Evolutionary conservation across 2,329 filamentous ascomycete genomes (phyloP).

Genomic region (Chalaropsis ovoidea): DNA sequence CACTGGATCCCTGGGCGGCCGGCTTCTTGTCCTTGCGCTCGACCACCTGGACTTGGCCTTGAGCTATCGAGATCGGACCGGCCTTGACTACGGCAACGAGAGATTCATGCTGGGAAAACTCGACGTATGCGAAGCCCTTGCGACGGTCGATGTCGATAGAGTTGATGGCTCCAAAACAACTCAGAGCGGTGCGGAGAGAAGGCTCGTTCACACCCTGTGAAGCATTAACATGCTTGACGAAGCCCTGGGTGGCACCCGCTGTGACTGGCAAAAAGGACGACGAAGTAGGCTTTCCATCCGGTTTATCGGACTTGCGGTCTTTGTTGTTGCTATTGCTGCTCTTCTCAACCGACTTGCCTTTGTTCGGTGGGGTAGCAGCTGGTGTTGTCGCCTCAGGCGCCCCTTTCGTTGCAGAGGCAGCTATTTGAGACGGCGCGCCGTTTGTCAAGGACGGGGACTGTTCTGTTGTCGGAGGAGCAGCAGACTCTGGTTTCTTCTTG

Average conservation of each 20-base stretch:
- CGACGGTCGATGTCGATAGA: slow-evolving; percentile 88
- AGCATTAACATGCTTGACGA: slow-evolving; percentile 73
- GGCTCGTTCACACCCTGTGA: slow-evolving; percentile 86
- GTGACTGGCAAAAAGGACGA: slow-evolving; percentile 30
- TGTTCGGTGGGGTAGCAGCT: slow-evolving; percentile 30
- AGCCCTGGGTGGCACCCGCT: slow-evolving; percentile 53
- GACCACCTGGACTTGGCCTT: slow-evolving; percentile 76
- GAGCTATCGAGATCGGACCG: slow-evolving; percentile 71
- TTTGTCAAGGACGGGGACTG: slow-evolving; percentile 22
- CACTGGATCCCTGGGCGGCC: slow-evolving; percentile 24
- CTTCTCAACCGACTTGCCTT: slow-evolving; percentile 28
- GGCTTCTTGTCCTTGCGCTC: slow-evolving; percentile 60
- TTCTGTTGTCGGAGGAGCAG: slow-evolving; percentile 17
- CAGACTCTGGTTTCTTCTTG: slow-evolving; percentile 35
- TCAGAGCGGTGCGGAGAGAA: slow-evolving; percentile 63
- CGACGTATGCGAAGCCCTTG: slow-evolving; percentile 88
- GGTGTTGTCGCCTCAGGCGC: slow-evolving; percentile 26
- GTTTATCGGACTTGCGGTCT: slow-evolving; percentile 32
- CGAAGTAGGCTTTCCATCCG: slow-evolving; percentile 28
- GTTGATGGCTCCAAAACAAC: slow-evolving; percentile 60
- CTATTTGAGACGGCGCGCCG: slow-evolving; percentile 28
- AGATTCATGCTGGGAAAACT: slow-evolving; percentile 64
- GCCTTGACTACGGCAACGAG: slow-evolving; percentile 70
- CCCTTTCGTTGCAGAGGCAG: slow-evolving; percentile 27
- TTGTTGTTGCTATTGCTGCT: slow-evolving; percentile 1